Evolutionary conservation across 148 eudicot species (phyloP), one percentile per base, ranked within the genome.

Genomic region (Tetragonia tetragonoides): DNA sequence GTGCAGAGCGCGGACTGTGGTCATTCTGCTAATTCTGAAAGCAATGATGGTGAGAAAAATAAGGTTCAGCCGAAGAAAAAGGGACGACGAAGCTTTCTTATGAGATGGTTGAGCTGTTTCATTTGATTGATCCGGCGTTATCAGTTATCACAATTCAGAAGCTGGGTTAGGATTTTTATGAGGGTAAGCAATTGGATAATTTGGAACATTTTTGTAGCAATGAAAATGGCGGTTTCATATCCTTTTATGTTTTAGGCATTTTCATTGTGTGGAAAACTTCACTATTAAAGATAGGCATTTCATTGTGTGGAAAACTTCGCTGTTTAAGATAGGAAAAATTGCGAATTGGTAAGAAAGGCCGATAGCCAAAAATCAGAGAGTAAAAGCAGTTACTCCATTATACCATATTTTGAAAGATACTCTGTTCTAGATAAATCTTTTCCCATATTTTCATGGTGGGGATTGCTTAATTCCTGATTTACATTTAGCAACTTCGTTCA

Each of bases 71-170:
- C n/a, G 23, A 1, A 47, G n/a, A 42, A 4, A 15, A 69, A 69
- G 57, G 21, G 39, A 69, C 21, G 20, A 34, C 16, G 11, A 28
- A 28, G 74, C 10, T 57, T 24, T 41, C 54, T 74, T 10, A 41
- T 59, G 20, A 74, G 67, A 21, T 74, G 66, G n/a, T 74, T 74
- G 18, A 73, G 76, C 34, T 73, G 76, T 60, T 74, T 54, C 21
- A 14, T 14, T 49, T 49, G 37, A 60, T 40, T 60, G 66, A 74
- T n/a, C 65, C n/a, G 54, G 53, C 39, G 63, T 53, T 72, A 15
- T 51, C 18, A 28, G 34, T 28, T 28, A 28, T 28, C 34, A 28
- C 34, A 28, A 28, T 28, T 28, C 34, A 3, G 18, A 16, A 57
- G 21, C 23, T 53, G 42, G 75, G 17, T 56, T 37, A 56, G 44